These are phyloP conservation scores for Bipolaris gigantea DNA, from an alignment of 2,329 filamentous ascomycete species.

Conservation along the genomic window DNA sequence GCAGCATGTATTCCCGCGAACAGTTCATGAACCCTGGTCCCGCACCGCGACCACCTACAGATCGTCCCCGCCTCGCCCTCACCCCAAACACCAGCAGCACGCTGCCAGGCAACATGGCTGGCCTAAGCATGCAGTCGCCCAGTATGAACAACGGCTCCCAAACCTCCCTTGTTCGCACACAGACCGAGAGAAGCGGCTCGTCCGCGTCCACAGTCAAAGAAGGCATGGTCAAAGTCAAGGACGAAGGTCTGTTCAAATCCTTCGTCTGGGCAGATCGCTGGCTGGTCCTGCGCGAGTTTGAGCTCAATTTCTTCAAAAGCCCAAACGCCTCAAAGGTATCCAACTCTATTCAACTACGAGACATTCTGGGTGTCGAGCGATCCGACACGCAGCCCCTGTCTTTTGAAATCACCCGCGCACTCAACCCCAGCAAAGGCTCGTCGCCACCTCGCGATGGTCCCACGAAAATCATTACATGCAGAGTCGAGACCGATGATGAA, in stretches of 20 bases:
- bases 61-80: constrained; percentile 78
- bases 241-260: constrained; percentile 83
- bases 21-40: constrained; percentile 97
- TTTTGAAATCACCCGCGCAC: constrained; percentile 83
- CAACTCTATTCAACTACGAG: constrained; percentile 81
- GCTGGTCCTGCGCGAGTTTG: constrained; percentile 87
- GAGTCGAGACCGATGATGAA: constrained; percentile 93
- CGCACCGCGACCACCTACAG: constrained; percentile 84
- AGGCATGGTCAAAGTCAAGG: constrained; percentile 83
- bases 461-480: constrained; percentile 83
- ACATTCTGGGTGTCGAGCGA: constrained; percentile 86
- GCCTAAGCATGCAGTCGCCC: constrained; percentile 71
- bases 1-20: constrained; percentile 63
- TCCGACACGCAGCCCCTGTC: constrained; percentile 90
- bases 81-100: constrained; percentile 70
- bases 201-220: constrained; percentile 54
- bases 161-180: constrained; percentile 46
- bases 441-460: constrained; percentile 79
- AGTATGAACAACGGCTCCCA: constrained; percentile 42
- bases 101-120: constrained; percentile 75
- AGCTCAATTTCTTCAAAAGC: constrained; percentile 91
- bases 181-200: constrained; percentile 46
- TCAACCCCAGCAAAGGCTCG: constrained; percentile 58
- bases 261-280: constrained; percentile 87
- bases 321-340: constrained; percentile 79